Evolutionary conservation across 2,329 filamentous ascomycete species (phyloP).

Genomic region (Pseudogymnoascus sp.): DNA sequence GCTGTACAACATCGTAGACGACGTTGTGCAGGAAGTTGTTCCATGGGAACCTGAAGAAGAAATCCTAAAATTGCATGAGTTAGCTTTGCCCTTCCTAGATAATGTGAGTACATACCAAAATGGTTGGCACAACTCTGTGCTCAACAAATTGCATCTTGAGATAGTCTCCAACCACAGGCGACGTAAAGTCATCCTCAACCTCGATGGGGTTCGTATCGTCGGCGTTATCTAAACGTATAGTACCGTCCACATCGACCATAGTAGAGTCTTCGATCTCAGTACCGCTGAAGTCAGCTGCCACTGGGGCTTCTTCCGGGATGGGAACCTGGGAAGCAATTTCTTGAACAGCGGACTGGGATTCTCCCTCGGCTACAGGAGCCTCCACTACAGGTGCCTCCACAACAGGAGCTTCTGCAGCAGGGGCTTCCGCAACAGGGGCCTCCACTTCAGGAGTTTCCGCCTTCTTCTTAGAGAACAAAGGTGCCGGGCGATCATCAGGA

Average conservation of each 20-base stretch:
- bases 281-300: conserved; percentile 22
- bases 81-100: conserved; percentile 12
- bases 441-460: conserved; percentile 15
- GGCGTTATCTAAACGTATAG: neutral
- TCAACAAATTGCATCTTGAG: conserved; percentile 96
- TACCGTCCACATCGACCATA: neutral
- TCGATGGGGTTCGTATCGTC: neutral
- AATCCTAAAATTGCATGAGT: conserved; percentile 51
- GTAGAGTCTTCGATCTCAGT: conserved; percentile 5
- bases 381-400: neutral
- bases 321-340: conserved; percentile 3
- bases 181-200: conserved; percentile 14
- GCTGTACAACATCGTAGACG: conserved; percentile 96
- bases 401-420: neutral
- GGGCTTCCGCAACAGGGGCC: neutral
- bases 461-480: conserved; percentile 47
- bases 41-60: conserved; percentile 98
- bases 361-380: neutral
- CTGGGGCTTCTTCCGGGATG: conserved; percentile 22
- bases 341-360: neutral
- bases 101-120: conserved; percentile 58
- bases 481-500: conserved; percentile 60
- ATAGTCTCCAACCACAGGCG: conserved; percentile 83
- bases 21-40: conserved; percentile 99
- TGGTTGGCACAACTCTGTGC: conserved; percentile 87